Evolutionary conservation across 306 rosid species (phyloP), one percentile per base, ranked within the genome.

Genomic region (Benincasa hispida): DNA sequence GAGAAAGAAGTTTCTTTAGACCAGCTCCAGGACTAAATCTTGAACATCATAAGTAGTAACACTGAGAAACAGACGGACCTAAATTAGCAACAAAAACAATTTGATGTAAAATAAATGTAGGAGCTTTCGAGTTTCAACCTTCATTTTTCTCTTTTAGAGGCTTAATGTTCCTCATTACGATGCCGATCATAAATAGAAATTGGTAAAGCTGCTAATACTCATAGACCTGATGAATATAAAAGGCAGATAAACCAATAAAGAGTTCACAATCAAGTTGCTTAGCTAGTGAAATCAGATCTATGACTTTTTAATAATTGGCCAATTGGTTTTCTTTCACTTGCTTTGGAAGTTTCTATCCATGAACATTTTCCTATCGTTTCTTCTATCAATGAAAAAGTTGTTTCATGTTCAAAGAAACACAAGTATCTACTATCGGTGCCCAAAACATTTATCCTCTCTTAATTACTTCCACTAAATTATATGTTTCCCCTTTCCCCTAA

Each of bases 21-120:
- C 54, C 75, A 69, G 37, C 75, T 69, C 19, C 35, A 45, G 39
- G 57, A 42, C 39, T 45, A 69, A 69, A 45, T 69, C 75, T 69
- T 28, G 10, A 69, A 45, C 55, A 24, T 42, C 32, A 28, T 69
- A 15, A 69, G 56, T 57, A 47, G 3, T 15, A 69, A 42, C 18
- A 7, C 56, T 45, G 56, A 45, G 55, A 45, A 41, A 24, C 56
- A 69, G 14, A 42, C 34, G 13, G 25, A 69, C 35, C 55, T 7
- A 14, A 15, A 63, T 65, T 35, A 24, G 75, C 75, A 69, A 69
- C 37, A 24, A 69, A 39, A 14, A 11, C 9, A 41, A 22, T 45
- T 25, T 24, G 75, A 42, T 69, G 55, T 42, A 69, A 14, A 69
- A 68, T 17, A n/a, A 68, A 69, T 7, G 45, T 63, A 63, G 70